Percentiles rank a stretch among this genome's conserved stretches.
These are phyloP conservation scores for Acanthamoeba triangularis DNA, from an alignment of 208 protist species.

Conservation along the genomic window DNA sequence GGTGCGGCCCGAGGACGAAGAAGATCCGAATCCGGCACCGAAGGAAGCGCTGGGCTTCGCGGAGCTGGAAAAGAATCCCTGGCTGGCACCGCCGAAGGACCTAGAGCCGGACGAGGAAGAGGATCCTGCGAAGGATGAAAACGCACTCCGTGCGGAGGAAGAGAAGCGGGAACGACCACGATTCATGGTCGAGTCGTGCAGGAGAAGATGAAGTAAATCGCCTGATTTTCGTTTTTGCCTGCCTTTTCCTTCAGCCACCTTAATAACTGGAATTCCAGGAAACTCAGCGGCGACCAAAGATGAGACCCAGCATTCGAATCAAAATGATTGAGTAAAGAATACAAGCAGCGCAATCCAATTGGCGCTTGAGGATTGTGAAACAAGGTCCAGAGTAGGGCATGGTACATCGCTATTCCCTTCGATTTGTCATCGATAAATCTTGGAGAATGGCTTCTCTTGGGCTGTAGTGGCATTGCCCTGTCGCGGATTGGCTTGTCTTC, in stretches of 20 bases:
- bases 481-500: no score
- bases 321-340: no score
- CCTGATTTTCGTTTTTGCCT: not conserved
- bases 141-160: not conserved
- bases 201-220: not conserved
- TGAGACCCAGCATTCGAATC: no score
- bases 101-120: not conserved
- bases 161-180: constrained; percentile 16
- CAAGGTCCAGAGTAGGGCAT: not conserved
- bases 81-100: not conserved
- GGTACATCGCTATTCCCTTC: no score
- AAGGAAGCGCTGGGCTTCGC: not conserved
- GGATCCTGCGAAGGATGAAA: not conserved
- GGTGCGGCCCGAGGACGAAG: not conserved
- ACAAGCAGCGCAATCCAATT: not conserved
- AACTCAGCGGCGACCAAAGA: no score
- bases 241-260: no score
- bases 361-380: not conserved
- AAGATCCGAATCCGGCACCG: not conserved
- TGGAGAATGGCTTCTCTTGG: not conserved
- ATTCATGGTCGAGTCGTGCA: not conserved
- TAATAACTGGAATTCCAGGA: no score
- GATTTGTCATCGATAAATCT: constrained; percentile 52
- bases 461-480: not conserved
- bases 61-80: constrained; percentile 1